Percentiles rank a stretch among this genome's conserved stretches.
Evolutionary conservation across 495 filamentous ascomycete species (phyloP).

Genomic region (Aspergillus sparsus): DNA sequence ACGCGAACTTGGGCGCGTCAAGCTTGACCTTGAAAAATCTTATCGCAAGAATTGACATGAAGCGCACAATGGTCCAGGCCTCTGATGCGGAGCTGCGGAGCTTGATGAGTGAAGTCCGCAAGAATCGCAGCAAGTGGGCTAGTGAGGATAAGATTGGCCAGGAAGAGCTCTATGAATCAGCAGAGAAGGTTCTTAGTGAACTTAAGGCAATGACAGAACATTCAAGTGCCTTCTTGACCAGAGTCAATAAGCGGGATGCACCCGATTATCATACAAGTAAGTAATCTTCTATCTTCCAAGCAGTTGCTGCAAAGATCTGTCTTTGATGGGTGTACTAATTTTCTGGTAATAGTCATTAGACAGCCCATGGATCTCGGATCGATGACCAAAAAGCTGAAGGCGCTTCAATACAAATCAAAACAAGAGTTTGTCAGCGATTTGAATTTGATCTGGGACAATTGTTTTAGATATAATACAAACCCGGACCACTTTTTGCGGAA

Average conservation of each 20-base stretch:
- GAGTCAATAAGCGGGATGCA: slow-evolving; percentile 94
- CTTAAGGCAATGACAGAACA: slow-evolving; percentile 96
- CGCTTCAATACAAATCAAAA: slow-evolving; percentile 86
- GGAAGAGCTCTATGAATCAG: slow-evolving; percentile 95
- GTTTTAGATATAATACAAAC: slow-evolving; percentile 91
- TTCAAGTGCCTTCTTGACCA: slow-evolving; percentile 85
- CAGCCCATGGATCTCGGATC: slow-evolving; percentile 96
- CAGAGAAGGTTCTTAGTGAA: slow-evolving; percentile 93
- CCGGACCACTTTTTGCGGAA: slow-evolving; percentile 84
- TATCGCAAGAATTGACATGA: slow-evolving; percentile 90
- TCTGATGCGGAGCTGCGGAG: slow-evolving; percentile 89
- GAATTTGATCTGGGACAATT: slow-evolving; percentile 95
- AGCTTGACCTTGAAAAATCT: slow-evolving; percentile 95
- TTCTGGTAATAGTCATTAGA: slow-evolving; percentile 71
- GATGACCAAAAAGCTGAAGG: slow-evolving; percentile 97
- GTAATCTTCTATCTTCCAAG: slow-evolving; percentile 27
- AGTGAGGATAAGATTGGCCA: slow-evolving; percentile 96
- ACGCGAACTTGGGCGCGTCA: slow-evolving; percentile 92
- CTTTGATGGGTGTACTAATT: slow-evolving; percentile 21
- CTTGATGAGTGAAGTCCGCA: slow-evolving; percentile 94
- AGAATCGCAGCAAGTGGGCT: slow-evolving; percentile 98
- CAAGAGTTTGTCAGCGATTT: slow-evolving; percentile 91
- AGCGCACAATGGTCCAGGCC: slow-evolving; percentile 81
- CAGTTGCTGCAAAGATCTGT: slow-evolving; percentile 1
- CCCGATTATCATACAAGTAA: slow-evolving; percentile 90